A percentile compares a stretch with the other conserved stretches of the same genome.
These are phyloP conservation scores for Pilatotrama ljubarskyi DNA, from an alignment of 768 basidiomycete genomes.

Conservation along the genomic window DNA sequence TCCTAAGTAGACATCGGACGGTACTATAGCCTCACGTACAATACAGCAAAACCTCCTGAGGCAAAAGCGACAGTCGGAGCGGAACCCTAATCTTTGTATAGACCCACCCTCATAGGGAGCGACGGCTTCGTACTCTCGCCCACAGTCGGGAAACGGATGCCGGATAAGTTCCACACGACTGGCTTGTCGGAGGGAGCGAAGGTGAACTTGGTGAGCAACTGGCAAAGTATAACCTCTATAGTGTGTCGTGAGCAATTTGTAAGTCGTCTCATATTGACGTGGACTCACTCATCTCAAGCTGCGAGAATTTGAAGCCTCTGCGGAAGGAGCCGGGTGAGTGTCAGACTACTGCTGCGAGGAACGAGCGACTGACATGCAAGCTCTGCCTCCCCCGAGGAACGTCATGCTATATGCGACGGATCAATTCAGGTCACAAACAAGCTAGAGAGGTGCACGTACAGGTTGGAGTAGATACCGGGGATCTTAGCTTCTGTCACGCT, in stretches of 20 bases:
- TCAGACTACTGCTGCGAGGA: no score
- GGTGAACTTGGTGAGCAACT: slow-evolving; percentile 5
- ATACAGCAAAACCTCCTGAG: no score
- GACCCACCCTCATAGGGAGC: slow-evolving; percentile 1
- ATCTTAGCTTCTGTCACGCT: slow-evolving; percentile 8
- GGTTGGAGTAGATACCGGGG: slow-evolving; percentile 12
- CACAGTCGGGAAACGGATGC: slow-evolving; percentile 9
- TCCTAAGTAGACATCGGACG: no score
- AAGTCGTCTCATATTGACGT: no score
- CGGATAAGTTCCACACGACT: slow-evolving; percentile 4
- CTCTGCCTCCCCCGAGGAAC: slow-evolving; percentile 10
- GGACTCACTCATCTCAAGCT: slow-evolving; percentile 24
- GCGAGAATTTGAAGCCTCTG: slow-evolving; percentile 26
- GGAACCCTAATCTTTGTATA: background rate
- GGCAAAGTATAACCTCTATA: slow-evolving; percentile 9
- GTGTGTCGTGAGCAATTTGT: background rate
- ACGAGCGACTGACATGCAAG: slow-evolving; percentile 7
- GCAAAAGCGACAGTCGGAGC: no score
- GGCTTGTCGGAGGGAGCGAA: slow-evolving; percentile 10
- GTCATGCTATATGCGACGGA: background rate
- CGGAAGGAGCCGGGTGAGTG: background rate
- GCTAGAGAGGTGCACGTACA: background rate
- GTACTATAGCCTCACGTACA: no score
- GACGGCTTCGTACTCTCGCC: background rate
- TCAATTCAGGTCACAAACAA: background rate